Evolutionary conservation across 371 early-diverging fungal species (phyloP), one percentile per base, ranked within the genome.

Genomic region (Saksenaea oblongispora): DNA sequence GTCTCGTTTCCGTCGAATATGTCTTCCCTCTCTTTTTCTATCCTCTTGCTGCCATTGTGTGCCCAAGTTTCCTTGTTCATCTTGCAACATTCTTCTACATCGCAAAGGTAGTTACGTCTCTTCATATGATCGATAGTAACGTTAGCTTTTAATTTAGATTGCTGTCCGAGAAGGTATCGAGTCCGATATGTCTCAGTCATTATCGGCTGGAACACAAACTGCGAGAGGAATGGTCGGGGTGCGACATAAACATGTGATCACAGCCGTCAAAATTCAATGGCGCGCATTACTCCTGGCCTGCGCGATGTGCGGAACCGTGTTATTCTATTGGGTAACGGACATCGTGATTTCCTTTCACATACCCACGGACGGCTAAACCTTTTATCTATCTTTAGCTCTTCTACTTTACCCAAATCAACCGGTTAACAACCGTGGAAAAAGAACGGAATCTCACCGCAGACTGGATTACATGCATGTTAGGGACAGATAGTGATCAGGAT

Each of bases 201-300:
- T 62, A 1, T 70, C 67, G 11, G 63, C 78, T 7, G 70, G 71
- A 5, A 70, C 69, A n/a, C 67, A 73, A 18, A 67, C 74, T 3
- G 73, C 73, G 0, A 72, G 74, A 22, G 72, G 71, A 1, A 80
- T 74, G 27, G 74, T 47, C 51, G 51, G 51, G 26, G 51, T 47
- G 22, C 51, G 74, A 11, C 82, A 78, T 39, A 72, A 82, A 35
- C 85, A 88, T 56, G 80, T 85, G 51, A 66, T 84, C 64, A 79
- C 79, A 56, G 82, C 85, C 18, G 80, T 86, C 41, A 78, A 78
- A 42, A 78, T 87, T 56, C 86, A 87, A 64, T 87, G 88, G 88
- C 73, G 88, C 35, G 82, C 88, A 0, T 73, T 86, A 3, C 51
- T 85, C 28, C 69, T 87, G 56, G 88, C 84, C 26, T 42, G 82